A percentile compares a stretch with the other conserved stretches of the same genome.
These are phyloP conservation scores for Sanguinoderma infundibulare DNA, from an alignment of 1,284 basidiomycete species.

Conservation along the genomic window DNA sequence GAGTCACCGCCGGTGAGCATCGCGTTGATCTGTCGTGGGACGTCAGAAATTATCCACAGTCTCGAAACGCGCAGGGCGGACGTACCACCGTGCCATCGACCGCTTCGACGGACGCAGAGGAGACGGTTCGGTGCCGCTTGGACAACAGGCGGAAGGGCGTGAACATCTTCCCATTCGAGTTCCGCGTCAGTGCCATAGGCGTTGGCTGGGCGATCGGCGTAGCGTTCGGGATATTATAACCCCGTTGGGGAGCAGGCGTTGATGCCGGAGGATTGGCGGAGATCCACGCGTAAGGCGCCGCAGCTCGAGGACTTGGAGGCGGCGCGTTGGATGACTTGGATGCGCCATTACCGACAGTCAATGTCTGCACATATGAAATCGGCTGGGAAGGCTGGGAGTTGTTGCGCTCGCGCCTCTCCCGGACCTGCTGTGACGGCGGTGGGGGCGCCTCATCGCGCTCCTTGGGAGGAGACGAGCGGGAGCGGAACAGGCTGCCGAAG, in stretches of 20 bases:
- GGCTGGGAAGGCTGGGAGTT: constrained; percentile 31
- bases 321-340: constrained; percentile 3
- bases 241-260: constrained; percentile 10
- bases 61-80: constrained; percentile 14
- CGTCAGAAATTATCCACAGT: constrained; percentile 7
- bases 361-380: constrained; percentile 6
- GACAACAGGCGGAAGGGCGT: constrained; percentile 65
- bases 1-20: constrained; percentile 77
- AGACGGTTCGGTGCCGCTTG: constrained; percentile 67
- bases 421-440: constrained; percentile 28
- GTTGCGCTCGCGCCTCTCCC: constrained; percentile 31
- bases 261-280: constrained; percentile 13
- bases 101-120: constrained; percentile 75
- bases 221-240: constrained; percentile 5
- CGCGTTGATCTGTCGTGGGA: constrained; percentile 58
- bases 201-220: constrained; percentile 24
- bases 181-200: constrained; percentile 41
- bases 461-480: constrained; percentile 40
- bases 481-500: constrained; percentile 42
- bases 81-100: constrained; percentile 76
- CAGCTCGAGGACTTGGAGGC: constrained; percentile 10
- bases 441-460: constrained; percentile 23
- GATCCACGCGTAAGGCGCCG: constrained; percentile 11
- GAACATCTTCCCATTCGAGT: constrained; percentile 51
- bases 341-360: background rate